phyloP scores from a whole-genome alignment of 139 green algal genomes.

The Chlorella sp. region DNA sequence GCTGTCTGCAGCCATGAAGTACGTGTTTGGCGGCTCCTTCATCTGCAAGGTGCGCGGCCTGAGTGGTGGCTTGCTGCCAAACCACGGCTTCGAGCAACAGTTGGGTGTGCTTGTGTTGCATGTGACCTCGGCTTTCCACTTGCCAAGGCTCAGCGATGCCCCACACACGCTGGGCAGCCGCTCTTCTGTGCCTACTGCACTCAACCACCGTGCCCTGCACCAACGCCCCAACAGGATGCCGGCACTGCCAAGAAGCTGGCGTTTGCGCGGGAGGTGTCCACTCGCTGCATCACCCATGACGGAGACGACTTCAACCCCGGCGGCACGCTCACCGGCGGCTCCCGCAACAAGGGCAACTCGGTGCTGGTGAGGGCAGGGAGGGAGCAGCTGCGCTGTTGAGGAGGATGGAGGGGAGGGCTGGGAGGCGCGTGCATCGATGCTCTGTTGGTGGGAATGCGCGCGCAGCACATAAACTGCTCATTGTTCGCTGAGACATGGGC shows the following conservation, averaged over 20 bases:
- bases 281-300: slow-evolving; percentile 94
- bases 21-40: slow-evolving; percentile 93
- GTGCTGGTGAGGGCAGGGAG: slow-evolving; percentile 3
- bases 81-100: too few species aligned
- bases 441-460: too few species aligned
- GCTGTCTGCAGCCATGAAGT: slow-evolving; percentile 89
- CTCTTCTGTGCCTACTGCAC: too few species aligned
- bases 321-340: slow-evolving; percentile 86
- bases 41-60: slow-evolving; percentile 84
- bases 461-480: too few species aligned
- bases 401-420: too few species aligned
- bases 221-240: slow-evolving; percentile 65
- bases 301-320: slow-evolving; percentile 96
- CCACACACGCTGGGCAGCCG: too few species aligned
- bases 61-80: background rate
- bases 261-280: slow-evolving; percentile 86
- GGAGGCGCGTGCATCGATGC: too few species aligned
- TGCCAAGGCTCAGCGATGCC: too few species aligned
- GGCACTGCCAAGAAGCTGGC: slow-evolving; percentile 91
- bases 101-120: background rate
- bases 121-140: background rate
- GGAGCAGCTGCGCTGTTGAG: too few species aligned
- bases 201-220: too few species aligned
- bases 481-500: too few species aligned
- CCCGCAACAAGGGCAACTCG: slow-evolving; percentile 51